A percentile compares a stretch with the other conserved stretches of the same genome.
Conservation (phyloP, 768 basidiomycete species). For the Saitozyma sp. region DNA sequence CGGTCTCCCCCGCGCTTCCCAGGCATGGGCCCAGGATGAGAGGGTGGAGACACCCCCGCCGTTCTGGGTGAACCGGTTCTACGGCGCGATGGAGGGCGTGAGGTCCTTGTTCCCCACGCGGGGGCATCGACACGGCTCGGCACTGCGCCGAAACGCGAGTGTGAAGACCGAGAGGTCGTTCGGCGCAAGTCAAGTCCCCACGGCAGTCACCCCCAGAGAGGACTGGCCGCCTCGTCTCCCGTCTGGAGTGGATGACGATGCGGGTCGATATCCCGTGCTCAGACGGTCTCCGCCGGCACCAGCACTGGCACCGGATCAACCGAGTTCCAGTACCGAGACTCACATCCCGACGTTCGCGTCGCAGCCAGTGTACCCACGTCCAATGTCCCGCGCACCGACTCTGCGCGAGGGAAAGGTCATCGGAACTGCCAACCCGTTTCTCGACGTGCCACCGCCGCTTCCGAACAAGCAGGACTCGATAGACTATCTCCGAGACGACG, state of each 20-base stretch:
- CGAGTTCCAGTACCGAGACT: neutral
- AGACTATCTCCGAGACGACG: conserved; percentile 11
- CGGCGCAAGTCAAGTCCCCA: conserved; percentile 27
- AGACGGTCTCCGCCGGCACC: neutral
- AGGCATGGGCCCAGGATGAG: neutral
- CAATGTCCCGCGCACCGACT: conserved; percentile 42
- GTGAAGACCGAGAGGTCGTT: conserved; percentile 28
- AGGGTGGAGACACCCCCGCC: conserved; percentile 17
- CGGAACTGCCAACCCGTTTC: conserved; percentile 2
- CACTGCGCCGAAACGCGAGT: conserved; percentile 21
- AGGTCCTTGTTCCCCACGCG: conserved; percentile 34
- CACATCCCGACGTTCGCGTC: neutral
- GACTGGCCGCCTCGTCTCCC: conserved; percentile 10
- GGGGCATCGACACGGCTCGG: conserved; percentile 29
- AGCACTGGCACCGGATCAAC: neutral
- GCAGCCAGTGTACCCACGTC: conserved; percentile 34
- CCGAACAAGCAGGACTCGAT: conserved; percentile 19
- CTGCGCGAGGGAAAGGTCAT: conserved; percentile 16
- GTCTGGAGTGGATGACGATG: neutral
- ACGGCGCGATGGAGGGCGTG: conserved; percentile 16
- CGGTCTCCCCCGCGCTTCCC: no score
- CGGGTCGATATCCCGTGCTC: conserved; percentile 15
- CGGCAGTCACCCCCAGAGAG: conserved; percentile 1
- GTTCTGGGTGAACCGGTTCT: conserved; percentile 43
- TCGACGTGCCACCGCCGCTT: conserved; percentile 5